Base-by-base conservation (phyloP, 306 rosid genomes). In the Carpinus fangiana region DNA sequence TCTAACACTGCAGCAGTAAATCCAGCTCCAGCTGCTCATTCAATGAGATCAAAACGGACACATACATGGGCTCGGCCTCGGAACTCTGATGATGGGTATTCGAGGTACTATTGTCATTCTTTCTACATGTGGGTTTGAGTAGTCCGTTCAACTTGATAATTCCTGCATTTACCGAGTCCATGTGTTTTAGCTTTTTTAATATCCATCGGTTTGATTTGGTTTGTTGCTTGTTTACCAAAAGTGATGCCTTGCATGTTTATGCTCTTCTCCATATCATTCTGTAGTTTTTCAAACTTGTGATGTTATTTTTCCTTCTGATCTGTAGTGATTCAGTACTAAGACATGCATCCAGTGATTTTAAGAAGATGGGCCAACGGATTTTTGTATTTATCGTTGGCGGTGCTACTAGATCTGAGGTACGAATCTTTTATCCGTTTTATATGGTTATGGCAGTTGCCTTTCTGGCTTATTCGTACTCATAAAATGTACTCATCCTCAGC, bases 401-500 rank as follows among this genome's bases (percentile, higher is more conserved):
- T 76, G 97, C 98, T 66, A 95, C 98, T 60, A 86, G 98, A 88
- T 95, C 99, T 1, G 99, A 95, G 98, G 99, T 95, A 84, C 56
- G 86, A 8, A 20, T 53, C 41, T 68, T 16, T 13, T 83, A 28
- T 45, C 78, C 52, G 47, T 12, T 6, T 31, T 57, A 41, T 21
- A 34, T 66, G 57, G 57, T 57, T 69, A 14, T 78, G 64, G 59
- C 77, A 3, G 4, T 36, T 10, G 50, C n/a, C 70, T 64, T 45
- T 13, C 4, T 26, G 0, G 47, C 7, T 62, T 64, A n/a, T 67
- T 51, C 65, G 55, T 47, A 75, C 84, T 73, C 17, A 72, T 70
- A 46, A 57, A 7, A 11, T 77, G 59, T 75, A 70, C 73, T 76
- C 51, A 70, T 84, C 82, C 75, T 59, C 97, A 95, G 99, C 98